These are phyloP conservation scores for Salmacisia buchloeana DNA, from an alignment of 1,284 basidiomycete species.

Conservation along the genomic window DNA sequence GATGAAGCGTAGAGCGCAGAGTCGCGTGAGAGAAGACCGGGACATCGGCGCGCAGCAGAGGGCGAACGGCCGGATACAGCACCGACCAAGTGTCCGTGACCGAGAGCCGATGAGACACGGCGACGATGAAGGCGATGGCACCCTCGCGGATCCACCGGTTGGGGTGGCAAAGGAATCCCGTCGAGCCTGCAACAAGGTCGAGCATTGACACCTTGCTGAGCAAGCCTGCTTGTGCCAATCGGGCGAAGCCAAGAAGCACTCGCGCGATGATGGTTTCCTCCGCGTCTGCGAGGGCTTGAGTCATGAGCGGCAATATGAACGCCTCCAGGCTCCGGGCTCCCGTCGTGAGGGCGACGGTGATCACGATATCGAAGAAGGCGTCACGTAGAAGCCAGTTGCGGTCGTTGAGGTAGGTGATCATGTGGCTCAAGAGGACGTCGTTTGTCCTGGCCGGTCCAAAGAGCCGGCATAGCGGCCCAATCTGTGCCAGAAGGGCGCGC, in stretches of 20 bases:
- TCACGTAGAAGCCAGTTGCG: conserved; percentile 79
- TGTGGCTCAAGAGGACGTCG: conserved; percentile 88
- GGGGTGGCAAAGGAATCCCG: conserved; percentile 89
- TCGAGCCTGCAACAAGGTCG: conserved; percentile 79
- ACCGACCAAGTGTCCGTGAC: conserved; percentile 83
- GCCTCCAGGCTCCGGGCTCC: conserved; percentile 55
- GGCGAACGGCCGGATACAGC: conserved; percentile 80
- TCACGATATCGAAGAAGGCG: conserved; percentile 91
- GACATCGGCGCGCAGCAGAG: conserved; percentile 81
- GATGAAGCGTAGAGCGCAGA: conserved; percentile 68
- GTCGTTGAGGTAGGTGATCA: conserved; percentile 98
- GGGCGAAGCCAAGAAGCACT: conserved; percentile 76
- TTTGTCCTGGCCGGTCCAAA: conserved; percentile 87
- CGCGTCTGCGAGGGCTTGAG: conserved; percentile 75
- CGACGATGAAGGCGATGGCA: conserved; percentile 76
- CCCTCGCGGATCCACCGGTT: conserved; percentile 98
- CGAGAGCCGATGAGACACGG: conserved; percentile 66
- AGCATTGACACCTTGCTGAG: conserved; percentile 73
- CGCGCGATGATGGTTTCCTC: conserved; percentile 88
- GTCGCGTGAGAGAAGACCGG: conserved; percentile 67
- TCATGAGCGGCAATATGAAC: conserved; percentile 86
- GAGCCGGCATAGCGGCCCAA: conserved; percentile 84
- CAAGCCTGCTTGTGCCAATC: conserved; percentile 71
- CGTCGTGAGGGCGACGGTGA: conserved; percentile 67
- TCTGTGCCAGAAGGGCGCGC: conserved; percentile 62